phyloP scores from a whole-genome alignment of 257 asterid genomes.

The Linaria vulgaris region DNA sequence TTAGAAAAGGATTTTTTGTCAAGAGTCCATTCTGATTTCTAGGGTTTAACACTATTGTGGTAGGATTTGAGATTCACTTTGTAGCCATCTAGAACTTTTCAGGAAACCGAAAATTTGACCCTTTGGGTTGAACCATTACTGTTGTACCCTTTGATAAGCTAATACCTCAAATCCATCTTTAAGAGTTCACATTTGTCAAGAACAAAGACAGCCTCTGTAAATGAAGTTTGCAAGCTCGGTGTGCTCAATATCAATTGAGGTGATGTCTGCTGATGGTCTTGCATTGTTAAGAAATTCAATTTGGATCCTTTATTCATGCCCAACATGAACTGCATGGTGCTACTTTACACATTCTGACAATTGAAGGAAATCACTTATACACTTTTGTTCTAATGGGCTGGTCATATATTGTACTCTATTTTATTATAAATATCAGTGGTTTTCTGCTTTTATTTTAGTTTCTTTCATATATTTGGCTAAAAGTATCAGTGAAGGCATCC shows the following conservation, averaged over 20 bases:
- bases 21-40: too few relatives aligned
- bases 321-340: slow-evolving; percentile 7
- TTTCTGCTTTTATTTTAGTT: too few relatives aligned
- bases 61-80: neutral
- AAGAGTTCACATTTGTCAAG: neutral
- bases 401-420: too few relatives aligned
- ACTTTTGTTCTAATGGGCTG: too few relatives aligned
- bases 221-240: too few relatives aligned
- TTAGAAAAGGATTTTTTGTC: too few relatives aligned
- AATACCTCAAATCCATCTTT: neutral
- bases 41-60: too few relatives aligned
- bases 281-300: neutral
- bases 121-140: neutral
- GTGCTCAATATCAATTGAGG: too few relatives aligned
- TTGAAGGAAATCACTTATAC: too few relatives aligned
- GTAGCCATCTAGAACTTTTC: neutral
- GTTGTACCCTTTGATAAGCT: neutral
- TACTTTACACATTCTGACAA: neutral
- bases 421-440: too few relatives aligned
- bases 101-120: neutral
- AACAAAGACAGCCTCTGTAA: neutral
- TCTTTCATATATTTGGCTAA: neutral
- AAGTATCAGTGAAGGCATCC: neutral
- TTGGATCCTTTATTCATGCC: neutral
- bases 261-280: neutral